These are phyloP conservation scores for Salicornia ramosissima DNA, from an alignment of 148 eudicot species.

Conservation along the genomic window DNA sequence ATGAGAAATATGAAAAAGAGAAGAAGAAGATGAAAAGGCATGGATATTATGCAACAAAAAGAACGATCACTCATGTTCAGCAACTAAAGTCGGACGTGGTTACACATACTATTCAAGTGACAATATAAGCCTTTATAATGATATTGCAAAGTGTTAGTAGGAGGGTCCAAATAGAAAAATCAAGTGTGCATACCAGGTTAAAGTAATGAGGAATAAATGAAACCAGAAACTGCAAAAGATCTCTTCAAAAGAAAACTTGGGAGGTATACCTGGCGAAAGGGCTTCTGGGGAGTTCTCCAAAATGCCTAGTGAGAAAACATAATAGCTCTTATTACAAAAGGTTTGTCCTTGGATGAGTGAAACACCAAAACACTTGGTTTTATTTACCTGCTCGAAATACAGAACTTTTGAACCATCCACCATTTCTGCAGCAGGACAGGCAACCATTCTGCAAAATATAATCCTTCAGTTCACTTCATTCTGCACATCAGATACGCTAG, in stretches of 20 bases:
- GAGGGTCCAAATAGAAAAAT: not conserved
- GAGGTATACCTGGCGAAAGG: conserved; percentile 79
- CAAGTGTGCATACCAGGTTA: not conserved
- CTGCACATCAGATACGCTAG: not conserved
- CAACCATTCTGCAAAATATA: conserved; percentile 59
- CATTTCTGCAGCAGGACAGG: conserved; percentile 95
- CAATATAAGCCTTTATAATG: not conserved
- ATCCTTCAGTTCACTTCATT: conserved; percentile 10
- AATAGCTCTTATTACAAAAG: not conserved
- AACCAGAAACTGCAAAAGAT: not conserved
- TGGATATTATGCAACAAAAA: not conserved
- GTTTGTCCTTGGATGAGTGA: not conserved
- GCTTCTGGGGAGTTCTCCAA: conserved; percentile 96
- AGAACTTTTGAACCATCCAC: conserved; percentile 88
- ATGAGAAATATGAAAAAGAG: too few species aligned
- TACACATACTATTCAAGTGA: not conserved
- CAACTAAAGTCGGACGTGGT: not conserved
- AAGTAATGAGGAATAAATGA: not conserved
- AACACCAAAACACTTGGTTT: not conserved
- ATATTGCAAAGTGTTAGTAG: not conserved
- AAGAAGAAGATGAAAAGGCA: not conserved
- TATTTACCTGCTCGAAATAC: conserved; percentile 74
- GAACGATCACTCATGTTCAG: not conserved
- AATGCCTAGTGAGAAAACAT: conserved; percentile 64
- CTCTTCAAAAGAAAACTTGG: not conserved